Evolutionary conservation across 1,139 yeast species (phyloP).

Genomic region (Spathaspora sp.): DNA sequence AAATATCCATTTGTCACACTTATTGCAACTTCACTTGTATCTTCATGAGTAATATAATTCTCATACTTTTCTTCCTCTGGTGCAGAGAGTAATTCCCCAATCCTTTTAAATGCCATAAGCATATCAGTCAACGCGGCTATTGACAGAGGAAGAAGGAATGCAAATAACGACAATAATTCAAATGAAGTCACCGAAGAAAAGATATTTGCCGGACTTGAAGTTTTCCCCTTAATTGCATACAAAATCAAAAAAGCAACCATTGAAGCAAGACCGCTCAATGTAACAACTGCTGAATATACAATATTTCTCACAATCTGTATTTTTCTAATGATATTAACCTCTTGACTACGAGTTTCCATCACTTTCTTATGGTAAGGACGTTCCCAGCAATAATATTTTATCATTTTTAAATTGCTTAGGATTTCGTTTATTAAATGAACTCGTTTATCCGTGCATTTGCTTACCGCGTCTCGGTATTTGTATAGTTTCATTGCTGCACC

Average conservation of each 20-base stretch:
- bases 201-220: slow-evolving; percentile 62
- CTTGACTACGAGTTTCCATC: slow-evolving; percentile 43
- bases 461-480: slow-evolving; percentile 41
- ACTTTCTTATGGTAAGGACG: slow-evolving; percentile 48
- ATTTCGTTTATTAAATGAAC: slow-evolving; percentile 64
- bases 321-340: slow-evolving; percentile 44
- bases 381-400: slow-evolving; percentile 72
- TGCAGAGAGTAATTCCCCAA: slow-evolving; percentile 50
- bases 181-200: slow-evolving; percentile 76
- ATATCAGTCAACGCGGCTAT: slow-evolving; percentile 67
- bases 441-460: slow-evolving; percentile 55
- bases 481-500: slow-evolving; percentile 38
- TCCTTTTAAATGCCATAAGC: slow-evolving; percentile 55
- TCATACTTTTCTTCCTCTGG: slow-evolving; percentile 9
- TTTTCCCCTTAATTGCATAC: slow-evolving; percentile 44
- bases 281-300: slow-evolving; percentile 51
- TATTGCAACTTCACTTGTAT: slow-evolving; percentile 20
- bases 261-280: slow-evolving; percentile 64
- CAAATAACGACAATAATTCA: slow-evolving; percentile 47
- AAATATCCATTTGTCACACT: slow-evolving; percentile 27
- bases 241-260: slow-evolving; percentile 68
- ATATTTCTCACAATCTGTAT: slow-evolving; percentile 58
- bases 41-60: neutral
- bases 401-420: slow-evolving; percentile 61
- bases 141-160: slow-evolving; percentile 66